Evolutionary conservation across 306 rosid species (phyloP).

Genomic region (Prunus padus): DNA sequence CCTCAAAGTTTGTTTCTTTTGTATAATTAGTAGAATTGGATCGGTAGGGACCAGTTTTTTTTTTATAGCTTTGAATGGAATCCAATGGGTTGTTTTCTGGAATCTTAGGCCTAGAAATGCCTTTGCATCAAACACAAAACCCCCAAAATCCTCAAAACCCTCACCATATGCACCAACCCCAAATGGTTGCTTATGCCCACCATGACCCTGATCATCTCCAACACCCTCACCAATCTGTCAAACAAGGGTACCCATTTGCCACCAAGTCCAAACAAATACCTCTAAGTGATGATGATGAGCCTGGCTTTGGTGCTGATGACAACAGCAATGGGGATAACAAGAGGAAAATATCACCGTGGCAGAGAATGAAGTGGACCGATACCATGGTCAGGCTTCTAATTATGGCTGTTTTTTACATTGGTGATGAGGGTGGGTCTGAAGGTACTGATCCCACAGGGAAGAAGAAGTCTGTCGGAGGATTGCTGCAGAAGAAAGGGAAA

Average conservation of each 20-base stretch:
- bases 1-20: neutral
- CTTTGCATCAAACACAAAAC: constrained; percentile 53
- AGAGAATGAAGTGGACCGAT: constrained; percentile 97
- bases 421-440: constrained; percentile 74
- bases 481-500: constrained; percentile 92
- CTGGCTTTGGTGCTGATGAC: constrained; percentile 46
- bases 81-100: constrained; percentile 59
- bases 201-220: constrained; percentile 52
- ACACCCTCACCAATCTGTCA: constrained; percentile 40
- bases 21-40: neutral
- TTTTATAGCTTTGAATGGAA: constrained; percentile 48
- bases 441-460: constrained; percentile 43
- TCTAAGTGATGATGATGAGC: constrained; percentile 77
- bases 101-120: constrained; percentile 58
- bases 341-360: constrained; percentile 82
- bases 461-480: constrained; percentile 54
- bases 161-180: constrained; percentile 49
- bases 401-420: constrained; percentile 88
- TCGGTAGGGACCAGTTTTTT: neutral
- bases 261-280: constrained; percentile 42
- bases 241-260: constrained; percentile 39
- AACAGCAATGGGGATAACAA: constrained; percentile 51
- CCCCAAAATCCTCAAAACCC: constrained; percentile 44
- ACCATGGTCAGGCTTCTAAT: constrained; percentile 79
- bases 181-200: constrained; percentile 46